Conservation (phyloP, 164 flowering plant species). For the Piper longum region DNA sequence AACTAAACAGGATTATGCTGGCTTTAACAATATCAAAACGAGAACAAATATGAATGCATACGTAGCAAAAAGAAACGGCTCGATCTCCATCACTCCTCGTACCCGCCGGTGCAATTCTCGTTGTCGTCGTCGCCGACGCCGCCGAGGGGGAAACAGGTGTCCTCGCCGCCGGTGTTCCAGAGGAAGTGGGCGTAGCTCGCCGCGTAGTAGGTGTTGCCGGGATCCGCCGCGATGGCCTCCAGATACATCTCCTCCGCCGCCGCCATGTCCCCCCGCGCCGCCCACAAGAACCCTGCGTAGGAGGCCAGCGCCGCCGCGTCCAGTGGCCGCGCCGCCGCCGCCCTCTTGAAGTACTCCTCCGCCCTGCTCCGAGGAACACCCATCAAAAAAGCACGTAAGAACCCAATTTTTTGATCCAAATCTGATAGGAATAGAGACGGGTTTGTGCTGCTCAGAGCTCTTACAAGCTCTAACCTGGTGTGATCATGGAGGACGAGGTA, state of each 20-base stretch:
- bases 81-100: no score
- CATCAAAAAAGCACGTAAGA: no score
- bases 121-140: not conserved
- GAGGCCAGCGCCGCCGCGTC: constrained; percentile 65
- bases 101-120: no score
- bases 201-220: constrained; percentile 46
- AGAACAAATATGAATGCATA: no score
- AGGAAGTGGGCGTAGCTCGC: constrained; percentile 78
- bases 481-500: constrained; percentile 61
- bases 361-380: constrained; percentile 37
- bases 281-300: constrained; percentile 75
- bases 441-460: no score
- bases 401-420: no score
- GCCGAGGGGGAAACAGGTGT: constrained; percentile 66
- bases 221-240: constrained; percentile 74
- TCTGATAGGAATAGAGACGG: no score
- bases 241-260: constrained; percentile 77
- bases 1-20: no score
- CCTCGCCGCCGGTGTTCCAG: constrained; percentile 86
- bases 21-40: no score
- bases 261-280: constrained; percentile 46
- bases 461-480: constrained; percentile 40
- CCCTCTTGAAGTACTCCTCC: constrained; percentile 76
- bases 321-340: constrained; percentile 33
- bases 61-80: no score